phyloP scores from a whole-genome alignment of 257 asterid species.

The Solanum chaucha region DNA sequence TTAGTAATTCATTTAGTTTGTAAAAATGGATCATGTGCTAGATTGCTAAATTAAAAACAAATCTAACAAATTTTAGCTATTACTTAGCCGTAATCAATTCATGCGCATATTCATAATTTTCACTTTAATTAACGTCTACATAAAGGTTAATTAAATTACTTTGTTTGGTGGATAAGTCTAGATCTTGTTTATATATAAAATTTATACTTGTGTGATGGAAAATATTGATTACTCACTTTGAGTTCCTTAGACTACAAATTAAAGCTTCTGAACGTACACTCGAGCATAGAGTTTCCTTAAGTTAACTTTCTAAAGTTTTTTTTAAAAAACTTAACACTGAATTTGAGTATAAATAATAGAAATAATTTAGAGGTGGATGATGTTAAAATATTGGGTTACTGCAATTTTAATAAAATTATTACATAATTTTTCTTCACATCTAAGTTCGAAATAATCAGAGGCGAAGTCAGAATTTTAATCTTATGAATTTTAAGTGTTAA shows the following conservation, averaged over 20 bases:
- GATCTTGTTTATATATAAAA: background rate
- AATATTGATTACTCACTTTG: background rate
- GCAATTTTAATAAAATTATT: too few relatives aligned
- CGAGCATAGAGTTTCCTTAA: background rate
- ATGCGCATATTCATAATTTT: background rate
- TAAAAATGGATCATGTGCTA: background rate
- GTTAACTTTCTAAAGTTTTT: background rate
- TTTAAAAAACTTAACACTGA: background rate
- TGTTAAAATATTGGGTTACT: too few relatives aligned
- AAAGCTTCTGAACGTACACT: background rate
- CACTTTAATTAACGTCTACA: background rate
- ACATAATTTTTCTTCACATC: too few relatives aligned
- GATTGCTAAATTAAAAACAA: background rate
- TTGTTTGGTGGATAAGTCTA: background rate
- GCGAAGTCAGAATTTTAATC: too few relatives aligned
- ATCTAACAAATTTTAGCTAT: background rate
- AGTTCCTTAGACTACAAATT: background rate
- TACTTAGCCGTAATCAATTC: background rate
- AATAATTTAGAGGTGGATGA: background rate
- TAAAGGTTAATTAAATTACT: background rate
- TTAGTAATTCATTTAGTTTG: background rate
- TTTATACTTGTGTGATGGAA: background rate
- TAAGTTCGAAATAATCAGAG: too few relatives aligned
- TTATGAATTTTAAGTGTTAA: too few relatives aligned
- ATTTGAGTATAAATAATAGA: background rate